phyloP scores from a whole-genome alignment of 352 stramenopile genomes.

The Phytophthora vignae region DNA sequence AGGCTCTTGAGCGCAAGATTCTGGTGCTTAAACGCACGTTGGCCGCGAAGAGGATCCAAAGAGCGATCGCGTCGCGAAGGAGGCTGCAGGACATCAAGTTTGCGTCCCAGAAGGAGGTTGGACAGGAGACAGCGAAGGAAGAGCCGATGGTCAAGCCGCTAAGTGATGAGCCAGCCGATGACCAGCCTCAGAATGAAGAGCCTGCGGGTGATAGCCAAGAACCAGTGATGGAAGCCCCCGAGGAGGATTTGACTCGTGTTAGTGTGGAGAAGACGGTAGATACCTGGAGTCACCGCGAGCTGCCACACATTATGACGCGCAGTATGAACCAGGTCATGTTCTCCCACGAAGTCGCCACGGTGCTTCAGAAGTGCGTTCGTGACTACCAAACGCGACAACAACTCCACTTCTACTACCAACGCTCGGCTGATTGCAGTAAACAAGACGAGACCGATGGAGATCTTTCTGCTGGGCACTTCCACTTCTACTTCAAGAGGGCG shows the following conservation, averaged over 20 bases:
- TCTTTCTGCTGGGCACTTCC: slow-evolving; percentile 21
- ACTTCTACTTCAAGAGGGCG: slow-evolving; percentile 52
- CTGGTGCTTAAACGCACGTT: slow-evolving; percentile 12
- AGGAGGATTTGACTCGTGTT: slow-evolving; percentile 17
- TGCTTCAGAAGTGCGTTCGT: slow-evolving; percentile 45
- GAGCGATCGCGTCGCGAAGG: slow-evolving; percentile 19
- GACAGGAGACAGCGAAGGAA: not conserved
- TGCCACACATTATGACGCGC: slow-evolving; percentile 46
- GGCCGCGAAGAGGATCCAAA: slow-evolving; percentile 35
- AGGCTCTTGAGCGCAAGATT: slow-evolving; percentile 31
- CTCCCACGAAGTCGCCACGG: slow-evolving; percentile 28
- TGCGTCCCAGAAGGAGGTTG: slow-evolving; percentile 12
- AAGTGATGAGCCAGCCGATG: not conserved
- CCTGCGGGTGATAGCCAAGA: slow-evolving; percentile 4
- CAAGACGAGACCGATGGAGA: not conserved
- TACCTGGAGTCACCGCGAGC: slow-evolving; percentile 46
- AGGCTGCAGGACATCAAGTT: slow-evolving; percentile 9
- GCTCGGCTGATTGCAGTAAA: not conserved
- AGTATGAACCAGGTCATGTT: slow-evolving; percentile 40
- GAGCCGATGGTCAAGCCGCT: not conserved
- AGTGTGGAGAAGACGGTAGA: slow-evolving; percentile 31
- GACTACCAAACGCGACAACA: slow-evolving; percentile 21
- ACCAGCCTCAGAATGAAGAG: slow-evolving; percentile 1
- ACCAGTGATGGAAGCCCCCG: not conserved
- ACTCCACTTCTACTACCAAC: slow-evolving; percentile 38